Evolutionary conservation across 2,329 filamentous ascomycete species (phyloP).

Genomic region (Cladosporium colombiae): DNA sequence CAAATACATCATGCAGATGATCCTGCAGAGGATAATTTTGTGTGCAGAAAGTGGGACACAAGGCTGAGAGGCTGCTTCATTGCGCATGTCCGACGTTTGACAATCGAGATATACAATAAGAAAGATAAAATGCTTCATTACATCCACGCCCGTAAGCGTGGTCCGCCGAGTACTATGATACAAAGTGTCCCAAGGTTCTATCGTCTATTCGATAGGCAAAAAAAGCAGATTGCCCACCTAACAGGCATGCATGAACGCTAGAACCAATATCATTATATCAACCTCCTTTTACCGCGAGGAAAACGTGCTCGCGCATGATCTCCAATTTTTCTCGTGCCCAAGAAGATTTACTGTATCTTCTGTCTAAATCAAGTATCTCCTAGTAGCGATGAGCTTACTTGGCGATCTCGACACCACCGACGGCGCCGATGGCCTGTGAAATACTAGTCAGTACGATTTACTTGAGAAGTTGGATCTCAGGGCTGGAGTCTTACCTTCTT

Average conservation of each 20-base stretch:
- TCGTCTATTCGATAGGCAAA: conserved; percentile 18
- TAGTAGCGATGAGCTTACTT: conserved; percentile 23
- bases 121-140: conserved; percentile 20
- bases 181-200: conserved; percentile 19
- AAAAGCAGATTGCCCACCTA: conserved; percentile 12
- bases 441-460: conserved; percentile 16
- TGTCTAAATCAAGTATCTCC: neutral
- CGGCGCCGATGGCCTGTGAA: conserved; percentile 58
- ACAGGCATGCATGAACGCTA: conserved; percentile 20
- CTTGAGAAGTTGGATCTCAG: conserved; percentile 11
- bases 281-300: neutral
- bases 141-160: conserved; percentile 20
- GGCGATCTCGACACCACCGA: conserved; percentile 72
- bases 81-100: neutral
- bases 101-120: neutral
- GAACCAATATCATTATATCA: conserved; percentile 14
- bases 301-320: conserved; percentile 6
- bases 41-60: neutral
- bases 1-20: neutral
- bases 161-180: conserved; percentile 20
- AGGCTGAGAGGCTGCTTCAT: neutral
- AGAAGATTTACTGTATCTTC: conserved; percentile 13
- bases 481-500: conserved; percentile 55
- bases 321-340: conserved; percentile 4
- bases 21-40: neutral